phyloP scores from a whole-genome alignment of 2,329 filamentous ascomycete genomes.

The Colletotrichum trifolii region DNA sequence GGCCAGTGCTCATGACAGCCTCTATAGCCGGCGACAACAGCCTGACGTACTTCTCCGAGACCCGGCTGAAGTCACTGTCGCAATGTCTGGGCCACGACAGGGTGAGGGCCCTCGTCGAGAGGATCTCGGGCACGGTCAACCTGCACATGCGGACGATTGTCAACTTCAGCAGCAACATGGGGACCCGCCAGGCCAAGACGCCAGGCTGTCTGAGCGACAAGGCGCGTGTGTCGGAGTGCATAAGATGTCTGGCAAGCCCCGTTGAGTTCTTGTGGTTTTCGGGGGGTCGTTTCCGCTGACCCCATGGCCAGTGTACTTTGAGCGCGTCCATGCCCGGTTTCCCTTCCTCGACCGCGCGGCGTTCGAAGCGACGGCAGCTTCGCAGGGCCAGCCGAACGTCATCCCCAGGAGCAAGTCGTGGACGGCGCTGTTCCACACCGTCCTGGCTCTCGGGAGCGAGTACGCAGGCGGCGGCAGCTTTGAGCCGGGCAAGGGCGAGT shows the following conservation, averaged over 20 bases:
- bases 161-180: neutral
- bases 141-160: neutral
- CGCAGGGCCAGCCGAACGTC: neutral
- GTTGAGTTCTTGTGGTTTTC: neutral
- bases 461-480: conserved; percentile 42
- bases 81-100: conserved; percentile 43
- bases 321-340: conserved; percentile 49
- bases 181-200: neutral
- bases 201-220: conserved; percentile 23
- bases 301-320: conserved; percentile 47
- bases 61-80: conserved; percentile 44
- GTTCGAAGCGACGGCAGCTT: conserved; percentile 27
- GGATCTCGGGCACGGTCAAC: conserved; percentile 42
- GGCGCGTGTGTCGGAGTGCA: conserved; percentile 20
- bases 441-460: conserved; percentile 48
- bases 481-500: conserved; percentile 32
- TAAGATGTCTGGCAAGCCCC: conserved; percentile 8
- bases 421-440: conserved; percentile 47
- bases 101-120: conserved; percentile 42
- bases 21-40: conserved; percentile 34
- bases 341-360: conserved; percentile 46
- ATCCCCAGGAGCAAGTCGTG: conserved; percentile 39
- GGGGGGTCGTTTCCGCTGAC: neutral
- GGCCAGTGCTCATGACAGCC: neutral
- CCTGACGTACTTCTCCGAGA: conserved; percentile 45